Conservation (phyloP, 208 protist genomes). For the Trypanosoma lewisi region DNA sequence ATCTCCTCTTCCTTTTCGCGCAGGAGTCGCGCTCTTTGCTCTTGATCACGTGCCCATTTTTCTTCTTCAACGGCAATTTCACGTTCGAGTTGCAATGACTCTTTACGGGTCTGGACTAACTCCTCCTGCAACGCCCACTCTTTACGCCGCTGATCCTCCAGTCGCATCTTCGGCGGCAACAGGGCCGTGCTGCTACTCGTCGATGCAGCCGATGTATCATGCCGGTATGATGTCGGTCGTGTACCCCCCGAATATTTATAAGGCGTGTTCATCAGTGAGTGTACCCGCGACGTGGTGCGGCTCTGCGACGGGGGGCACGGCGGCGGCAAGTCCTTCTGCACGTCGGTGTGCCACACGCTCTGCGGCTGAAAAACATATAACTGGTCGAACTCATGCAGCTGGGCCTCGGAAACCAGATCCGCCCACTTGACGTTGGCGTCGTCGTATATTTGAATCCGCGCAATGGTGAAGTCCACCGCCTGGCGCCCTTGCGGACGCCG, state of each 20-base stretch:
- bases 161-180: conserved; percentile 29
- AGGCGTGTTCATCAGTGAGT: conserved; percentile 8
- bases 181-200: neutral
- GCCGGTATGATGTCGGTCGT: neutral
- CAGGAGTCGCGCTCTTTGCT: conserved; percentile 27
- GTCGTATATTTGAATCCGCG: conserved; percentile 63
- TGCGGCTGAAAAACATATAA: conserved; percentile 84
- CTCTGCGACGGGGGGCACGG: conserved; percentile 44
- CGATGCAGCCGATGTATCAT: neutral
- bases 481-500: conserved; percentile 13
- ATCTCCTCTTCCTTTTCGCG: conserved; percentile 54
- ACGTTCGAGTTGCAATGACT: conserved; percentile 43
- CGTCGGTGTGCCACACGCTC: conserved; percentile 49
- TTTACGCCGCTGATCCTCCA: conserved; percentile 45
- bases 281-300: conserved; percentile 11
- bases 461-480: conserved; percentile 35
- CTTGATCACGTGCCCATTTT: conserved; percentile 28
- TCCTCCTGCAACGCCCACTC: conserved; percentile 36
- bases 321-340: conserved; percentile 69
- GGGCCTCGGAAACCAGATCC: conserved; percentile 39
- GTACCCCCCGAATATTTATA: neutral
- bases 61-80: conserved; percentile 42
- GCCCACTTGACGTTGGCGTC: conserved; percentile 58
- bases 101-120: conserved; percentile 36
- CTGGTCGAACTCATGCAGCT: conserved; percentile 86